Base-by-base conservation (phyloP, 1,284 basidiomycete genomes). In the Fomitiporia mediterranea region DNA sequence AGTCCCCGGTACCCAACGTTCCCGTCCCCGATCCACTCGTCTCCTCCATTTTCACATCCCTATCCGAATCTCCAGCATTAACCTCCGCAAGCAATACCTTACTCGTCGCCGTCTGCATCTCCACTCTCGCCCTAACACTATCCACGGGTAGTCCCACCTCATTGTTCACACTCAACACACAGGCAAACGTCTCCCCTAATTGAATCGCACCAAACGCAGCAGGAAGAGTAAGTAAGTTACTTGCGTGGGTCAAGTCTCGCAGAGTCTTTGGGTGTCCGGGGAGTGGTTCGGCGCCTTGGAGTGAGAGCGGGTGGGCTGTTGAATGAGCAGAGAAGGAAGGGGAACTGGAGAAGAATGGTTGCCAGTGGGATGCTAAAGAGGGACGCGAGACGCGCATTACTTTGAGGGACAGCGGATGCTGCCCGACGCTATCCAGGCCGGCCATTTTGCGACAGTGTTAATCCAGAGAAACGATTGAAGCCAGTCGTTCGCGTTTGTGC, bases 331-430 rank as follows among this genome's bases (percentile, higher is more conserved):
- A 89, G 65, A 89, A 85, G 2, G 86, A 82, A 3, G 86, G 81
- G 1, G 89, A 90, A 59, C 81, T 87, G 2, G 88, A 89, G 69
- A 89, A 91, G 70, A 90, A 91, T 15, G 89, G 89, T 61, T 89
- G 82, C 85, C 89, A 90, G 69, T 84, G 78, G 61, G 76, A 79
- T 1, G 84, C 82, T 37, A 91, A 69, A 49, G 84, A 75, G n/a
- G 89, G 89, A 62, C 87, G 79, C 86, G 88, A 89, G 57, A 88
- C 77, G 50, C 88, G 79, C 85, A 90, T 90, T 54, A 90, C 87
- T 69, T 90, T 90, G 62, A 90, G 72, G 3, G 88, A 84, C 38
- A 90, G 66, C 35, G 84, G 72, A 66, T 89, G 66, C 44, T 50
- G 84, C 0, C 75, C 73, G 55, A 77, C 74, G n/a, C 73, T 75